Base-by-base conservation (phyloP, 163 green algal genomes). In the Picocystis sp. region DNA sequence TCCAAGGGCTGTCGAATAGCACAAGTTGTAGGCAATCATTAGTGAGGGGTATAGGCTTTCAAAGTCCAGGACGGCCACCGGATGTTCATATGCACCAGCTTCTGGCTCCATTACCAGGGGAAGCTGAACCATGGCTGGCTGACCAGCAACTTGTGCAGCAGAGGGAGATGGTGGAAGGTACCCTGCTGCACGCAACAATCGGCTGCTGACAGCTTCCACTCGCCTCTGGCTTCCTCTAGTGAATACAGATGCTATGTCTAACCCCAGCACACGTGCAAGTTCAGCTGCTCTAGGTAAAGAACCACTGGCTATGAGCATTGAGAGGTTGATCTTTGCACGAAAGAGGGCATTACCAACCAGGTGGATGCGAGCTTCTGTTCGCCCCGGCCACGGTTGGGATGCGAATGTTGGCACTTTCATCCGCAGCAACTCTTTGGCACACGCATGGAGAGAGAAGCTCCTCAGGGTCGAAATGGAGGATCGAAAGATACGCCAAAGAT, bases 11-110 rank as follows among this genome's bases (percentile, higher is more conserved):
- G 89, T 95, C 42, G 64, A 80, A 77, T 83, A 98, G 80, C 89
- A 98, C 11, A 98, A 76, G 72, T 98, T 98, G 80, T 96, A 94
- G 3, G 89, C 89, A 54, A 98, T 96, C 56, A 98, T 75, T 57
- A 89, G 78, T 59, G 49, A 75, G 3, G 69, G 87, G 71, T 96
- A 96, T 13, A 97, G 83, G 10, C 69, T 85, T 66, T 91, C 83
- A 64, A 97, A 98, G 70, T 97, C 89, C 52, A 98, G 77, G 44
- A 98, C 89, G 17, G 92, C 68, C 8, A 92, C 74, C 1, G 89
- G 89, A 57, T 73, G 69, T 13, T 57, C 63, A 73, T 96, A 94
- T 42, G 95, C 61, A 33, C 74, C 53, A 21, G 61, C 81, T 66
- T 92, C 70, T 1, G 89, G 89, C 73, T 98, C 89, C 79, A 97